phyloP scores from a whole-genome alignment of 202 grass and related monocot species.

The Digitaria exilis region DNA sequence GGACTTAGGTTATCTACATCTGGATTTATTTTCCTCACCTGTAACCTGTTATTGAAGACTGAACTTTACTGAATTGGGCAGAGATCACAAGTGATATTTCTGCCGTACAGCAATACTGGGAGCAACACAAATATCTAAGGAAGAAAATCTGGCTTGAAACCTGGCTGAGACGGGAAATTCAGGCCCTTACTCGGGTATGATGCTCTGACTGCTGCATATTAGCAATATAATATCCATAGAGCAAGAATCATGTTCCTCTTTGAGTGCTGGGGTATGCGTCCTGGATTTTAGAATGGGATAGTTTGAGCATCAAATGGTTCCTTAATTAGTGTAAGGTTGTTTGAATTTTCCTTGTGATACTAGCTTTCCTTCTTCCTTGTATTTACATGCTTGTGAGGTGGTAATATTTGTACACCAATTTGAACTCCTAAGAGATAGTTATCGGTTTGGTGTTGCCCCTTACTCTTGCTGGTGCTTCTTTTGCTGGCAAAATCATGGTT shows the following conservation, averaged over 20 bases:
- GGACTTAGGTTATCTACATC: not conserved
- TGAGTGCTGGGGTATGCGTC: not conserved
- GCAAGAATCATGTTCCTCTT: not conserved
- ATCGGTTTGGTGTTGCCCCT: not conserved
- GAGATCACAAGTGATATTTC: conserved; percentile 40
- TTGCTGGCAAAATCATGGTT: not conserved
- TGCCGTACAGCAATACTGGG: conserved; percentile 67
- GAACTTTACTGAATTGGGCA: conserved; percentile 39
- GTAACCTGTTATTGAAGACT: conserved; percentile 22
- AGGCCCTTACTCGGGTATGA: conserved; percentile 69
- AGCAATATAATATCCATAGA: not conserved
- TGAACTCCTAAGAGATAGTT: not conserved
- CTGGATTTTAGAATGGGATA: conserved; percentile 16
- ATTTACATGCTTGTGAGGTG: not conserved
- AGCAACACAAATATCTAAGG: conserved; percentile 56
- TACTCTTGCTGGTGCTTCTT: not conserved
- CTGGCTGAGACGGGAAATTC: conserved; percentile 85
- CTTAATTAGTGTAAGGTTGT: not conserved
- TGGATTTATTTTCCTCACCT: not conserved
- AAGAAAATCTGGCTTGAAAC: conserved; percentile 79
- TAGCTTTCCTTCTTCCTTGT: not conserved
- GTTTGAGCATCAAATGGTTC: not conserved
- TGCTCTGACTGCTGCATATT: not conserved
- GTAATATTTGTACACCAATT: not conserved
- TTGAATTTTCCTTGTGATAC: not conserved